These are phyloP conservation scores for Lactarius evosmus DNA, from an alignment of 768 basidiomycete species.

Conservation along the genomic window DNA sequence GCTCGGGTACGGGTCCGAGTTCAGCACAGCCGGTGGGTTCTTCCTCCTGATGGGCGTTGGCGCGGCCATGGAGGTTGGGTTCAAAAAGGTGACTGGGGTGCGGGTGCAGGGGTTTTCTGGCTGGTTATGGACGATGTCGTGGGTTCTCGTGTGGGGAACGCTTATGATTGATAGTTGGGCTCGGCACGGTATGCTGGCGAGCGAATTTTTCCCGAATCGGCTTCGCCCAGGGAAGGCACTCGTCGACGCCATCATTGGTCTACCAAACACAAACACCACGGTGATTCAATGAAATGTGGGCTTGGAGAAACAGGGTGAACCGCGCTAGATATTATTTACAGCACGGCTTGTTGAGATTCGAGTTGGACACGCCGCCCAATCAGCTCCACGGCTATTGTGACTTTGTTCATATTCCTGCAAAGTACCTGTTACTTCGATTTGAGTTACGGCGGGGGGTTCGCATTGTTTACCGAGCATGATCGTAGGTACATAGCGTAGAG, in stretches of 20 bases:
- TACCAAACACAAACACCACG: not conserved
- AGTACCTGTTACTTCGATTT: too few species aligned
- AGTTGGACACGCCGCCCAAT: too few species aligned
- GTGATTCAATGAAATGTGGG: not conserved
- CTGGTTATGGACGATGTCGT: slow-evolving; percentile 46
- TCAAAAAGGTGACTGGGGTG: slow-evolving; percentile 42
- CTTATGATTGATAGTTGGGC: slow-evolving; percentile 15
- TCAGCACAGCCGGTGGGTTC: slow-evolving; percentile 44
- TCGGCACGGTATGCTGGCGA: slow-evolving; percentile 11
- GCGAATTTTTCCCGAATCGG: not conserved
- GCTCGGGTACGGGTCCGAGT: slow-evolving; percentile 53
- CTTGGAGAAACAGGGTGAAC: not conserved
- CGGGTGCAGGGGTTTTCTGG: slow-evolving; percentile 50
- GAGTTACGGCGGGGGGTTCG: too few species aligned
- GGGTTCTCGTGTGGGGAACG: slow-evolving; percentile 23
- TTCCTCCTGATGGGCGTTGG: slow-evolving; percentile 59
- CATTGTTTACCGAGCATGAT: too few species aligned
- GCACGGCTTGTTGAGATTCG: too few species aligned
- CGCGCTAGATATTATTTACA: not conserved
- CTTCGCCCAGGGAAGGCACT: slow-evolving; percentile 9
- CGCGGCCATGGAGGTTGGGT: slow-evolving; percentile 46
- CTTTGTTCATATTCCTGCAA: not conserved
- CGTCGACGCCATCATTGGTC: not conserved
- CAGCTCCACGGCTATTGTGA: too few species aligned
- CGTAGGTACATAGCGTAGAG: too few species aligned